These are phyloP conservation scores for Collybiopsis confluens DNA, from an alignment of 768 basidiomycete species.

Conservation along the genomic window DNA sequence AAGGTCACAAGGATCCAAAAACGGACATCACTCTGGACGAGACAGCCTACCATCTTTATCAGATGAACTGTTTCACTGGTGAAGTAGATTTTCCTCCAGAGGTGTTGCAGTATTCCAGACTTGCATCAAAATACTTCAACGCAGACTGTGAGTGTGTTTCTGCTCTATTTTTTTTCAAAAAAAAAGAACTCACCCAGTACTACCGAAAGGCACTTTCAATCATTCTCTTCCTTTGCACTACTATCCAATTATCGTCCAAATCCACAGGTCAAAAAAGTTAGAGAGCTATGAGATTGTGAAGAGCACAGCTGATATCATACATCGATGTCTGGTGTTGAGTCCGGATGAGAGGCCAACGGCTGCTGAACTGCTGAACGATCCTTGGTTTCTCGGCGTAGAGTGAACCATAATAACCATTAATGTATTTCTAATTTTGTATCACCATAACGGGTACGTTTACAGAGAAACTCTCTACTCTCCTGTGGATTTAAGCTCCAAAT, in stretches of 20 bases:
- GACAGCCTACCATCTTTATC: not conserved
- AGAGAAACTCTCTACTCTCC: no score
- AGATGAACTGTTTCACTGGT: slow-evolving; percentile 3
- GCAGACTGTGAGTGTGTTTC: not conserved
- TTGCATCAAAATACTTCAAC: slow-evolving; percentile 5
- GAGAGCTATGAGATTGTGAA: not conserved
- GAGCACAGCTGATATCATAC: slow-evolving; percentile 9
- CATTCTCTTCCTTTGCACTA: not conserved
- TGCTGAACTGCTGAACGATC: slow-evolving; percentile 12
- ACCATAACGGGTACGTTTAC: no score
- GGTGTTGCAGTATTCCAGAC: not conserved
- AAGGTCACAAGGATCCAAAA: not conserved
- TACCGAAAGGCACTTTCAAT: not conserved
- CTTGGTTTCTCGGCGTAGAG: slow-evolving; percentile 11
- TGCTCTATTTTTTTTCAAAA: no score
- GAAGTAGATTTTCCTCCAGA: not conserved
- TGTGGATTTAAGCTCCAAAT: no score
- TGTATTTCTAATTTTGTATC: no score
- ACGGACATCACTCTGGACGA: not conserved
- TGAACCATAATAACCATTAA: no score
- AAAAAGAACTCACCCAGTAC: not conserved
- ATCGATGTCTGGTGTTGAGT: slow-evolving; percentile 11
- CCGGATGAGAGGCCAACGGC: slow-evolving; percentile 12
- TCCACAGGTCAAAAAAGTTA: not conserved
- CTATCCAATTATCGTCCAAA: not conserved